Conservation (phyloP, 2,329 filamentous ascomycete genomes). For the Xylariaceae sp. region DNA sequence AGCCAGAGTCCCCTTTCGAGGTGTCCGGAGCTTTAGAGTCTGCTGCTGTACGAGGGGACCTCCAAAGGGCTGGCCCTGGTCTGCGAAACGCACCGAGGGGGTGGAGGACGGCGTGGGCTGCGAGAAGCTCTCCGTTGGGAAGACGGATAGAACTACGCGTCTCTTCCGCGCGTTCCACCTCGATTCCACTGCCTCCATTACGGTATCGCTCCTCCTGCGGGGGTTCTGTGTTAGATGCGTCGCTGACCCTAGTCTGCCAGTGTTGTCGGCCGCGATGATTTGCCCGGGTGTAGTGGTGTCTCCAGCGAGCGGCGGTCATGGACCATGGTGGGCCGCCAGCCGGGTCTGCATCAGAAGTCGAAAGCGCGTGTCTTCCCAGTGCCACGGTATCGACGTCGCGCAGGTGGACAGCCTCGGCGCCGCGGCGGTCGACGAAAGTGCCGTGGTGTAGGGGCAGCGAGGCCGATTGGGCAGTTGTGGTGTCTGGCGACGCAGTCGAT, state of each 20-base stretch:
- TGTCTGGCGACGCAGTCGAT: slow-evolving; percentile 6
- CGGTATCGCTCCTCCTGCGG: slow-evolving; percentile 1
- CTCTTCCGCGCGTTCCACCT: slow-evolving; percentile 47
- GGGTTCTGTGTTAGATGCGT: background rate
- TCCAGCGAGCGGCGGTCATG: too few relatives aligned
- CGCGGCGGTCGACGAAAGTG: slow-evolving; percentile 1
- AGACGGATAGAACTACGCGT: slow-evolving; percentile 55
- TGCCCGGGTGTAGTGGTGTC: too few relatives aligned
- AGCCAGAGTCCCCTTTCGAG: slow-evolving; percentile 23
- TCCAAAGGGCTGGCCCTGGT: slow-evolving; percentile 47
- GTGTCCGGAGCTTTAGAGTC: slow-evolving; percentile 11
- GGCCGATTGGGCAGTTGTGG: slow-evolving; percentile 5
- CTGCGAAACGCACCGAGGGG: slow-evolving; percentile 37
- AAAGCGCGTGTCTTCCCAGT: too few relatives aligned
- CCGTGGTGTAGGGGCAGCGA: background rate
- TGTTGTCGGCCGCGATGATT: too few relatives aligned
- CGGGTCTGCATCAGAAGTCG: too few relatives aligned
- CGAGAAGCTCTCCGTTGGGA: slow-evolving; percentile 46
- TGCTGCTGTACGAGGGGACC: slow-evolving; percentile 31
- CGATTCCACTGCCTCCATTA: slow-evolving; percentile 35
- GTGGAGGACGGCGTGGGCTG: slow-evolving; percentile 47
- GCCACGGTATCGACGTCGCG: too few relatives aligned
- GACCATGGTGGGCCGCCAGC: too few relatives aligned
- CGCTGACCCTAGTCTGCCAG: background rate
- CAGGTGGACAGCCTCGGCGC: too few relatives aligned